Evolutionary conservation across 768 basidiomycete genomes (phyloP), one percentile per base, ranked within the genome.

Genomic region (Brasilioporus rufonigricans): DNA sequence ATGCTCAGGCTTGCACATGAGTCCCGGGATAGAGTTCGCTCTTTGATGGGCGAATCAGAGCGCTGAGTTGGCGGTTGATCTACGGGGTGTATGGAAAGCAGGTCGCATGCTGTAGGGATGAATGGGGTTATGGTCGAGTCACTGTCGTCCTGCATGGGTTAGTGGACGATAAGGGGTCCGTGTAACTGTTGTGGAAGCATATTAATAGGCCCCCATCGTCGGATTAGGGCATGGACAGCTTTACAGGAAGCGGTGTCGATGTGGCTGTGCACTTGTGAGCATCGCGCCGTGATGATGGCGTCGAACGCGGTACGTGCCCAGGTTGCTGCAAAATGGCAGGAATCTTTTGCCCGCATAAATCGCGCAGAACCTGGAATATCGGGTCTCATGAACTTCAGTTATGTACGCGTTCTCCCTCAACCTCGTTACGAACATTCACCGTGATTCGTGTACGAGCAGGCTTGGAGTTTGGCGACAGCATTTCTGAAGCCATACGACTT

Each of bases 251-350:
- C 16, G 21, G 12, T 14, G 24, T 16, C 6, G 16, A n/a, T 31
- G 67, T 69, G 63, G 67, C 65, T 65, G 60, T 67, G 57, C 27
- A 13, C 8, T 0, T 9, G n/a, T 31, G 35, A 8, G 19, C 23
- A 29, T 29, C 40, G 13, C n/a, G 13, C 13, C 24, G 49, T 27
- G 40, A 85, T 27, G 40, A 85, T 84, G 85, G 78, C 81, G 18
- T 83, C 83, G 5, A 77, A 80, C 53, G 85, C 84, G 24, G 72
- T 87, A n/a, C 79, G 79, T 44, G 77, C 79, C 1, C 85, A 87
- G 65, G 83, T 87, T 10, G 78, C 81, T 18, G 73, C 84, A 4
- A 86, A 86, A 73, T 88, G 87, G 86, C 83, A 86, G 56, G 83
- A 87, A 19, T 77, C 83, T 2, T 88, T 88, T 65, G 70, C 75